Percentiles rank a stretch among this genome's conserved stretches.
These are phyloP conservation scores for Primulina huaijiensis DNA, from an alignment of 257 asterid genomes.

Conservation along the genomic window DNA sequence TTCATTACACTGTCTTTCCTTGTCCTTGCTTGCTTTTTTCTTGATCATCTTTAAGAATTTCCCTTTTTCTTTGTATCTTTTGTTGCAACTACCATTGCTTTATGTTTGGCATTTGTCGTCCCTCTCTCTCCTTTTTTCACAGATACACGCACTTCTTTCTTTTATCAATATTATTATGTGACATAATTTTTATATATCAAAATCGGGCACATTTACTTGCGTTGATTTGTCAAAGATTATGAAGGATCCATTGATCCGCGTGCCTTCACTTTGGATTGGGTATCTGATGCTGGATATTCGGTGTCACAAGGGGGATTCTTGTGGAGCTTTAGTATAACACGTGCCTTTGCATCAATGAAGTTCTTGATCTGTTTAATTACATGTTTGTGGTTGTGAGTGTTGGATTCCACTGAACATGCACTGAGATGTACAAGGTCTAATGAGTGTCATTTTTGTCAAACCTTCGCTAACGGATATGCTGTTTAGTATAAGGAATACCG, in stretches of 20 bases:
- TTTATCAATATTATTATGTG: neutral
- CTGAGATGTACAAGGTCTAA: constrained; percentile 13
- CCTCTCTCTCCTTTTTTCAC: constrained; percentile 1
- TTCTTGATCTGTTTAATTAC: constrained; percentile 11
- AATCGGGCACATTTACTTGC: neutral
- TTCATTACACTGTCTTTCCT: constrained; percentile 11
- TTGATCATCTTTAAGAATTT: neutral
- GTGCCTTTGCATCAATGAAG: constrained; percentile 5
- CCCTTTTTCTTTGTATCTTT: neutral
- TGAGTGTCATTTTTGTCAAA: constrained; percentile 2
- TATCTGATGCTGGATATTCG: neutral
- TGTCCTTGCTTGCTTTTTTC: neutral
- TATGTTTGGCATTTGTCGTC: neutral
- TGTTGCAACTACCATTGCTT: neutral
- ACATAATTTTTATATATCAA: neutral
- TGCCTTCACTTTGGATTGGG: constrained; percentile 11
- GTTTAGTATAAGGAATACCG: neutral
- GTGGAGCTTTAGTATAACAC: constrained; percentile 8
- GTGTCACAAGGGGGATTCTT: neutral
- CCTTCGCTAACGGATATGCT: neutral
- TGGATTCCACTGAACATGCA: constrained; percentile 8
- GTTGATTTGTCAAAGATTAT: constrained; percentile 3
- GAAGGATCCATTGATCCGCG: neutral
- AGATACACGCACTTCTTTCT: neutral
- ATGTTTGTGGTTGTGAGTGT: constrained; percentile 14